Percentiles rank a stretch among this genome's conserved stretches.
These are phyloP conservation scores for Phytophthora constricta DNA, from an alignment of 352 stramenopile genomes.

Conservation along the genomic window DNA sequence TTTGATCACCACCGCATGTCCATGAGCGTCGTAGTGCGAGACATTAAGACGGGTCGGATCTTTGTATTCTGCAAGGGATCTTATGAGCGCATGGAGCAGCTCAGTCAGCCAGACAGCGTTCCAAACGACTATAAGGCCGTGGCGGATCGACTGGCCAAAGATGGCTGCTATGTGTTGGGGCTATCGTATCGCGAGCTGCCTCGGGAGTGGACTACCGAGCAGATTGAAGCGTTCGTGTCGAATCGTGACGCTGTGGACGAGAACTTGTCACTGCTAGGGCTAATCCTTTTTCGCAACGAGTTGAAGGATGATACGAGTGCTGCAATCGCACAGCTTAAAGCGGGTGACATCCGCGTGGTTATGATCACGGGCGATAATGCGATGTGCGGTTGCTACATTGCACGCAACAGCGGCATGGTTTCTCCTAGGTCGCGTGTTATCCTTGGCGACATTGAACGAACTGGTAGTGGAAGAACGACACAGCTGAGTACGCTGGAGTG, in stretches of 20 bases:
- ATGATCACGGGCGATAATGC: slow-evolving; percentile 83
- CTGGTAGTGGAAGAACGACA: slow-evolving; percentile 10
- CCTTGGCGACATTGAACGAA: slow-evolving; percentile 36
- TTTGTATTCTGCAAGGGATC: slow-evolving; percentile 84
- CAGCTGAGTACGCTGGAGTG: slow-evolving; percentile 30
- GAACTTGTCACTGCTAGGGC: slow-evolving; percentile 60
- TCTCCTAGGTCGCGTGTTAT: slow-evolving; percentile 34
- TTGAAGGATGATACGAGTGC: slow-evolving; percentile 61
- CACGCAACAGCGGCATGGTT: slow-evolving; percentile 40
- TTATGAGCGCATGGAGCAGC: slow-evolving; percentile 73
- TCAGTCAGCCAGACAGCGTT: slow-evolving; percentile 49
- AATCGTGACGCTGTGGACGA: slow-evolving; percentile 70
- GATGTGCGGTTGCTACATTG: slow-evolving; percentile 48
- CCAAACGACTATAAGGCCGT: slow-evolving; percentile 61
- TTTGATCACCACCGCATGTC: slow-evolving; percentile 88
- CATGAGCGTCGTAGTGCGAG: slow-evolving; percentile 80
- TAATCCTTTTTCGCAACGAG: slow-evolving; percentile 82
- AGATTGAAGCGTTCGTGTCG: slow-evolving; percentile 45
- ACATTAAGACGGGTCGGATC: slow-evolving; percentile 36
- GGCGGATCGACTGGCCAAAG: slow-evolving; percentile 39
- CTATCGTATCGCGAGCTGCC: slow-evolving; percentile 41
- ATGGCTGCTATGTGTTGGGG: slow-evolving; percentile 75
- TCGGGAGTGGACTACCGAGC: slow-evolving; percentile 21
- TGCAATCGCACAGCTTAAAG: slow-evolving; percentile 59
- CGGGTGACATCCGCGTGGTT: slow-evolving; percentile 57